phyloP scores from a whole-genome alignment of 108 stramenopile genomes.

The Asterionellopsis glacialis region DNA sequence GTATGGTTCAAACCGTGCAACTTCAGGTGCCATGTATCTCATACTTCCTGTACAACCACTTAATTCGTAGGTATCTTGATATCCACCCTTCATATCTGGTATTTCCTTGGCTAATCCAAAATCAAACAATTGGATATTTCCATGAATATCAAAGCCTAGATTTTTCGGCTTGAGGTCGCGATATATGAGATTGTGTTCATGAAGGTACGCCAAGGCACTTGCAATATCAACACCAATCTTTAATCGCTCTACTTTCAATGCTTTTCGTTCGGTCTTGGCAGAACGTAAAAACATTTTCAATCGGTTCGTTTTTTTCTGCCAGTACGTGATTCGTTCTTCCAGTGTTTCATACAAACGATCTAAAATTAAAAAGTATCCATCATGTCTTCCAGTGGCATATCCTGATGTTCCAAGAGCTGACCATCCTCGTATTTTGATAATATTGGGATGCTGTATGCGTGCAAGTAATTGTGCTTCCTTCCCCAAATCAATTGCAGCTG shows the following conservation, averaged over 20 bases:
- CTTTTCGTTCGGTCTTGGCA: too few relatives aligned
- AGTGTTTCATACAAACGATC: slow-evolving; percentile 80
- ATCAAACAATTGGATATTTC: slow-evolving; percentile 54
- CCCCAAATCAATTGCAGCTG: slow-evolving; percentile 27
- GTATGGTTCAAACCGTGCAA: slow-evolving; percentile 55
- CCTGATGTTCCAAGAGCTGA: slow-evolving; percentile 1
- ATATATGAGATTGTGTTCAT: slow-evolving; percentile 38
- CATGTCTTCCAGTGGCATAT: slow-evolving; percentile 19
- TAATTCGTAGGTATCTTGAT: slow-evolving; percentile 38
- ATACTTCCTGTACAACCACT: slow-evolving; percentile 33
- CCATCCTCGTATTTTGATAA: slow-evolving; percentile 21
- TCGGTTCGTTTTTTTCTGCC: slow-evolving; percentile 9
- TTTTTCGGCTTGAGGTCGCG: slow-evolving; percentile 64
- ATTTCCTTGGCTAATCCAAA: slow-evolving; percentile 59
- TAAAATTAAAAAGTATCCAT: slow-evolving; percentile 65
- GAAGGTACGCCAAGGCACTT: slow-evolving; percentile 33
- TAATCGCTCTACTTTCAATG: slow-evolving; percentile 5
- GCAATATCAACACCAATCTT: slow-evolving; percentile 47
- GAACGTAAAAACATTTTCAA: not conserved
- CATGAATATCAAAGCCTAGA: slow-evolving; percentile 45
- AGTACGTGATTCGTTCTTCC: slow-evolving; percentile 47
- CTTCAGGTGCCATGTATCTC: slow-evolving; percentile 66
- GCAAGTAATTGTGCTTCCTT: slow-evolving; percentile 23
- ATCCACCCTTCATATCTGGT: slow-evolving; percentile 28
- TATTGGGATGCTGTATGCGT: slow-evolving; percentile 24